Conservation (phyloP, 2,329 filamentous ascomycete species). For the Macrophomina phaseolina region DNA sequence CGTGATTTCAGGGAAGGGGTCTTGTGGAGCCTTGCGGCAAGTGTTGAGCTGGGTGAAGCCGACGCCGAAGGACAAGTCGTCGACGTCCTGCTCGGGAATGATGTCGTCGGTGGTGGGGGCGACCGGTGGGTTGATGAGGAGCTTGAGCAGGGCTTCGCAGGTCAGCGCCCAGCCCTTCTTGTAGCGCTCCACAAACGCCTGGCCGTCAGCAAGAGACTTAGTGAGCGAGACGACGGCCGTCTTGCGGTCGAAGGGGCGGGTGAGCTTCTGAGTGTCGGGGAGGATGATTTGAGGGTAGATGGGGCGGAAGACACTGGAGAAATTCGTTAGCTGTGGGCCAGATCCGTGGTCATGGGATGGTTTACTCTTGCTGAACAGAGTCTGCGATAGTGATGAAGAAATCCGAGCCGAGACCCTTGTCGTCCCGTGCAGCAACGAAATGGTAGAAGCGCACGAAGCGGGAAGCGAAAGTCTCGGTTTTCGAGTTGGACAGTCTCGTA, state of each 20-base stretch:
- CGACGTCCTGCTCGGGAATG: constrained; percentile 86
- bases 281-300: constrained; percentile 89
- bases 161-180: constrained; percentile 85
- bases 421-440: constrained; percentile 78
- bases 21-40: constrained; percentile 73
- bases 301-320: constrained; percentile 72
- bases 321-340: too few species aligned
- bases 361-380: constrained; percentile 72
- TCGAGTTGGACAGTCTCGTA: constrained; percentile 72
- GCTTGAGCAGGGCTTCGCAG: constrained; percentile 84
- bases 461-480: constrained; percentile 81
- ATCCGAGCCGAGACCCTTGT: constrained; percentile 86
- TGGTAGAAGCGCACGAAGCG: constrained; percentile 96
- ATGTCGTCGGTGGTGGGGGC: constrained; percentile 70
- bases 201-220: constrained; percentile 86
- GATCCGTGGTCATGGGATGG: constrained; percentile 22
- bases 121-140: constrained; percentile 87
- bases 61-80: constrained; percentile 93
- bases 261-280: constrained; percentile 85
- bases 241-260: constrained; percentile 88
- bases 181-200: constrained; percentile 73
- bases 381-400: constrained; percentile 90
- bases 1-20: constrained; percentile 85
- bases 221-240: constrained; percentile 91
- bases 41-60: constrained; percentile 95